Evolutionary conservation across 768 basidiomycete species (phyloP).

Genomic region (Fomitopsis pulvina): DNA sequence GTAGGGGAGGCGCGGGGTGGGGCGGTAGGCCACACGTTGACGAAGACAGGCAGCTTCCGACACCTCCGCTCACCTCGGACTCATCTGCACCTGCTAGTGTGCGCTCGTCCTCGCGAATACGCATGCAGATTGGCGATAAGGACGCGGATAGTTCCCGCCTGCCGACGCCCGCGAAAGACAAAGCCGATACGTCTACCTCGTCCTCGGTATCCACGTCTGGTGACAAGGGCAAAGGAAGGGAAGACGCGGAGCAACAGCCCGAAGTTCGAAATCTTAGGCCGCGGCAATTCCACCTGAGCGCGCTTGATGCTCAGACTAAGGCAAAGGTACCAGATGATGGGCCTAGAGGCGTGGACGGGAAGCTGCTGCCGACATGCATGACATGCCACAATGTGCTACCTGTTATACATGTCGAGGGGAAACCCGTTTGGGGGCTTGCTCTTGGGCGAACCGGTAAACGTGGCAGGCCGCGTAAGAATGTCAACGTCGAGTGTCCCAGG

Average conservation of each 20-base stretch:
- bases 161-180: slow-evolving; percentile 13
- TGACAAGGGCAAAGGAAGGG: slow-evolving; percentile 13
- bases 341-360: slow-evolving; percentile 58
- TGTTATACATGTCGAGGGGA: slow-evolving; percentile 67
- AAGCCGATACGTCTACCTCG: background rate
- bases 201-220: background rate
- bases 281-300: slow-evolving; percentile 10
- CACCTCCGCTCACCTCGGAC: slow-evolving; percentile 42
- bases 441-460: slow-evolving; percentile 52
- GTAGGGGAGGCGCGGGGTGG: background rate
- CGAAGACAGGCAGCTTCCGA: slow-evolving; percentile 29
- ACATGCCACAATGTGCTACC: slow-evolving; percentile 70
- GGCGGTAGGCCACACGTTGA: background rate
- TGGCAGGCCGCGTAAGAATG: slow-evolving; percentile 26
- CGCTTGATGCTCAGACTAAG: slow-evolving; percentile 5
- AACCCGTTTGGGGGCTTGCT: slow-evolving; percentile 72
- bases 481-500: slow-evolving; percentile 70
- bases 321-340: slow-evolving; percentile 26
- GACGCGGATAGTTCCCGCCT: slow-evolving; percentile 2
- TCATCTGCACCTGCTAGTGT: slow-evolving; percentile 28
- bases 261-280: slow-evolving; percentile 18
- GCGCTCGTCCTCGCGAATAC: slow-evolving; percentile 17
- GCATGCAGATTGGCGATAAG: slow-evolving; percentile 18
- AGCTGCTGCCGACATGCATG: slow-evolving; percentile 60
- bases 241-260: slow-evolving; percentile 12